phyloP scores from a whole-genome alignment of 2,329 filamentous ascomycete genomes.

The Ascochyta lentis region DNA sequence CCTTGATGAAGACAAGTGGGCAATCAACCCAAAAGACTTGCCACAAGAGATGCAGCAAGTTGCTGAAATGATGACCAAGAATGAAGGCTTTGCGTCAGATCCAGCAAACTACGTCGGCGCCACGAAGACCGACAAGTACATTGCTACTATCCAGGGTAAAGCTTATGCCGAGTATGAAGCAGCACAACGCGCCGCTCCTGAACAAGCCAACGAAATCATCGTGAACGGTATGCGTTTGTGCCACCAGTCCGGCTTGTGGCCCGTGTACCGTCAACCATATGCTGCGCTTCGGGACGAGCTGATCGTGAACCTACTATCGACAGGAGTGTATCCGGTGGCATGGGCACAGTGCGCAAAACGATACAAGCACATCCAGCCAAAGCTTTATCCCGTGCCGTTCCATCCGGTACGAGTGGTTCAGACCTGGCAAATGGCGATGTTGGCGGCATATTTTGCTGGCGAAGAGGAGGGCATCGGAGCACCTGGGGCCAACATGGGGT shows the following conservation, averaged over 20 bases:
- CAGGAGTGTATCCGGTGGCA: constrained; percentile 54
- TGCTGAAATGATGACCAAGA: constrained; percentile 29
- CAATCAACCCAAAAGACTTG: constrained; percentile 39
- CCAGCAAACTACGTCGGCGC: constrained; percentile 37
- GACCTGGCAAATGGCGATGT: constrained; percentile 49
- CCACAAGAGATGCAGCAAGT: constrained; percentile 29
- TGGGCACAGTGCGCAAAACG: constrained; percentile 60
- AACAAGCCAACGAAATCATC: constrained; percentile 45
- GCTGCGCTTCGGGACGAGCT: constrained; percentile 61
- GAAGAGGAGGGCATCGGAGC: constrained; percentile 33
- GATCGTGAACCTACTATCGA: constrained; percentile 56
- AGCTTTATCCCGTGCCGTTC: constrained; percentile 55
- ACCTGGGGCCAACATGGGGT: constrained; percentile 49
- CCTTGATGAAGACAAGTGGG: constrained; percentile 52
- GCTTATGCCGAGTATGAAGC: constrained; percentile 36
- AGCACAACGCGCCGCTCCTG: constrained; percentile 27
- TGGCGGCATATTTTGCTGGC: constrained; percentile 43
- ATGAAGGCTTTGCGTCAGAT: constrained; percentile 21
- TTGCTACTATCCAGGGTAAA: constrained; percentile 36
- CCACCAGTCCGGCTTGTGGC: constrained; percentile 52
- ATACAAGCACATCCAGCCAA: constrained; percentile 59
- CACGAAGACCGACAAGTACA: constrained; percentile 32
- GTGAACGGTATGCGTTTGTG: constrained; percentile 51
- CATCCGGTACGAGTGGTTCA: constrained; percentile 64
- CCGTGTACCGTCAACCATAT: constrained; percentile 61